Conservation (phyloP, 2,329 filamentous ascomycete genomes). For the Gaeumannomyces sp. region DNA sequence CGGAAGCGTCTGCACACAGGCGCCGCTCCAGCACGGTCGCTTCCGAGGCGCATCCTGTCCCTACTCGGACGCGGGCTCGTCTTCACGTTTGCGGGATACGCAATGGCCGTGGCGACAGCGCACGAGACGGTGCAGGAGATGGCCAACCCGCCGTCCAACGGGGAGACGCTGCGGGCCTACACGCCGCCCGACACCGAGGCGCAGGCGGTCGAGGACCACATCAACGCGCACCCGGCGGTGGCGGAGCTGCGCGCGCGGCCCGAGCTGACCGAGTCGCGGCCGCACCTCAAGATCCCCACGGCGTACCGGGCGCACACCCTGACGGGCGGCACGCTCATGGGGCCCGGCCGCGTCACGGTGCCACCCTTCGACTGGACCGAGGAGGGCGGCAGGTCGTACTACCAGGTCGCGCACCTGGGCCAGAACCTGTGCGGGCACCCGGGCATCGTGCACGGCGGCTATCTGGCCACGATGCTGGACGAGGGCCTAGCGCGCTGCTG, state of each 20-base stretch:
- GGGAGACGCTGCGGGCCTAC: conserved; percentile 41
- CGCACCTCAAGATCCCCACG: conserved; percentile 78
- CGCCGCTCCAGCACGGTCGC: neutral
- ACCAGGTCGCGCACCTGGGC: conserved; percentile 73
- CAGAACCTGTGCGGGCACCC: conserved; percentile 80
- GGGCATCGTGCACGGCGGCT: conserved; percentile 82
- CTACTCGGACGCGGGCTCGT: neutral
- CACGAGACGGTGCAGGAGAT: neutral
- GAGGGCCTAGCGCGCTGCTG: conserved; percentile 84
- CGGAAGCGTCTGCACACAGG: neutral
- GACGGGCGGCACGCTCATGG: conserved; percentile 73
- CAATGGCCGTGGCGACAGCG: neutral
- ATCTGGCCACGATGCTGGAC: conserved; percentile 88
- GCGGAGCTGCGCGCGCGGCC: conserved; percentile 59
- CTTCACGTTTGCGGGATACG: neutral
- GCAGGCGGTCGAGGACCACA: conserved; percentile 61
- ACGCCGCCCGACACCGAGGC: conserved; percentile 47
- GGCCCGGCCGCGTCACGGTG: conserved; percentile 68
- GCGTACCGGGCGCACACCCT: conserved; percentile 66
- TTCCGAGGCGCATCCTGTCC: neutral
- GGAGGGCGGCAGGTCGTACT: conserved; percentile 59
- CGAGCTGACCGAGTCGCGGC: conserved; percentile 68
- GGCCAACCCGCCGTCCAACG: neutral
- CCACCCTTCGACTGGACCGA: conserved; percentile 76
- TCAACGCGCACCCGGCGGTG: conserved; percentile 70